Evolutionary conservation across 352 stramenopile species (phyloP).

Genomic region (Phytophthora quininea): DNA sequence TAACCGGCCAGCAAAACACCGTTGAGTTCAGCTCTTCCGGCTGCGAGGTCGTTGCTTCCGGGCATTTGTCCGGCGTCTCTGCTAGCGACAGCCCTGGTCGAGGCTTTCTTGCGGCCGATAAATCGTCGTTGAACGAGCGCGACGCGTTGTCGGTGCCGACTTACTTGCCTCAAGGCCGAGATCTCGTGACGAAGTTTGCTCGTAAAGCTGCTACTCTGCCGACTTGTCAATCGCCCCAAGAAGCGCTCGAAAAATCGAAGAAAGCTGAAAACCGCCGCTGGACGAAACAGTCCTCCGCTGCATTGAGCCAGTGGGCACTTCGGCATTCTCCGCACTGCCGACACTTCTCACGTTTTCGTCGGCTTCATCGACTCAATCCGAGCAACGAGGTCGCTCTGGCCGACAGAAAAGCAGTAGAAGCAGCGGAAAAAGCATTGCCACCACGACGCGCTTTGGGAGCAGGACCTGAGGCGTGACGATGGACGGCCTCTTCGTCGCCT

Average conservation of each 20-base stretch:
- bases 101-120: background rate
- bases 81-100: background rate
- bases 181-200: background rate
- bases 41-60: background rate
- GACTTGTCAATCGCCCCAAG: background rate
- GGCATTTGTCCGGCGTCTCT: background rate
- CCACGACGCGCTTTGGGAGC: background rate
- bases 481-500: conserved; percentile 70
- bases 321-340: conserved; percentile 30
- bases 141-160: too few species aligned
- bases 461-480: conserved; percentile 26
- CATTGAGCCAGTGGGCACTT: conserved; percentile 37
- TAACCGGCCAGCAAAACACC: too few species aligned
- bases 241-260: conserved; percentile 31
- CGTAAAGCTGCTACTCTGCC: background rate
- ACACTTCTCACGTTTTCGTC: conserved; percentile 20
- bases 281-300: conserved; percentile 36
- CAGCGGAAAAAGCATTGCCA: conserved; percentile 12
- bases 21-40: background rate
- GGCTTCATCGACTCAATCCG: too few species aligned
- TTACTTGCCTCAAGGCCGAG: too few species aligned
- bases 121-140: background rate
- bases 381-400: too few species aligned
- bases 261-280: conserved; percentile 20
- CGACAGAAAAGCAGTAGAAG: background rate